Evolutionary conservation across 2,329 filamentous ascomycete species (phyloP).

Genomic region (Fusarium sublunatum): DNA sequence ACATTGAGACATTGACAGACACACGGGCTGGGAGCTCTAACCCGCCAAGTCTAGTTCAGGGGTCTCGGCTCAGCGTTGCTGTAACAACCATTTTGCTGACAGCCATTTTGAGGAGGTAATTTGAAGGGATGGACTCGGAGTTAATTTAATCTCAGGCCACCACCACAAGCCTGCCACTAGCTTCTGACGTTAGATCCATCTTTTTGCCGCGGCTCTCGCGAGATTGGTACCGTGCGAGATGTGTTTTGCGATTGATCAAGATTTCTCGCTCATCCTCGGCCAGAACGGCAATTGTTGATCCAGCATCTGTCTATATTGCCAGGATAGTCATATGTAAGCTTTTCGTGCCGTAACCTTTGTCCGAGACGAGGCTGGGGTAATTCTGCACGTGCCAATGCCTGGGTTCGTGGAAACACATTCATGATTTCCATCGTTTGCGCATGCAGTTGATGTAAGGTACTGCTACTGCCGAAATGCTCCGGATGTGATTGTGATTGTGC

Average conservation of each 20-base stretch:
- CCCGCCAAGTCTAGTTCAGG: conserved; percentile 35
- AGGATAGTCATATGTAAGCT: conserved; percentile 3
- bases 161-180: conserved; percentile 22
- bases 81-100: conserved; percentile 42
- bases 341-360: conserved; percentile 20
- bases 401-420: conserved; percentile 4
- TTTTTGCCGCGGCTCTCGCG: conserved; percentile 11
- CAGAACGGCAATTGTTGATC: conserved; percentile 15
- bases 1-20: conserved; percentile 1
- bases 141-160: conserved; percentile 24
- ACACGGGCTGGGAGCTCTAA: conserved; percentile 15
- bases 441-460: conserved; percentile 5
- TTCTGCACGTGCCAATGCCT: conserved; percentile 11
- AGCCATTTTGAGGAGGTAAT: conserved; percentile 20
- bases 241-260: conserved; percentile 4
- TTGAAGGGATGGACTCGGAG: conserved; percentile 15
- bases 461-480: not conserved
- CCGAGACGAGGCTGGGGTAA: conserved; percentile 35
- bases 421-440: not conserved
- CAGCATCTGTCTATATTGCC: conserved; percentile 11
- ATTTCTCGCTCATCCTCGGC: conserved; percentile 35
- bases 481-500: conserved; percentile 25
- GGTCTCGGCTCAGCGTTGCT: conserved; percentile 40
- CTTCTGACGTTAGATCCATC: conserved; percentile 14
- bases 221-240: conserved; percentile 14